Base-by-base conservation (phyloP, 768 basidiomycete species). In the Mrakia blollopis region DNA sequence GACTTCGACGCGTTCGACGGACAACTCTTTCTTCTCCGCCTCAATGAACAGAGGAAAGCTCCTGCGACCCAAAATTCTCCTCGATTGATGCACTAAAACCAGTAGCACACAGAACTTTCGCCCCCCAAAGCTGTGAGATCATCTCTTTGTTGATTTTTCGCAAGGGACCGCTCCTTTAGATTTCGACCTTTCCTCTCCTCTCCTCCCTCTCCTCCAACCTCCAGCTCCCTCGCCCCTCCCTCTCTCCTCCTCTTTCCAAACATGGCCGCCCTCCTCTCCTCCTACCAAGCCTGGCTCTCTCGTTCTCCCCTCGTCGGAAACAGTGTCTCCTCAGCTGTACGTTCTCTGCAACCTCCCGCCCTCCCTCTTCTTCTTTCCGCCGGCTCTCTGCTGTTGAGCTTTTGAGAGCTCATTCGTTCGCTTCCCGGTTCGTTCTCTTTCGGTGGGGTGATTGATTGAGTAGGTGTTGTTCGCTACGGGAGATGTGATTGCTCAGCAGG, bases 381-480 rank as follows among this genome's bases (percentile, higher is more conserved):
- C 60, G 73, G 47, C 47, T 50, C 47, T 50, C 16, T 5, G 6
- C 11, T 11, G 47, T 21, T 50, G 16, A 18, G 0, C 47, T 3
- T 50, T 50, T 50, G 16, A 16, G 14, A 39, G 65, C 65, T 68
- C 65, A 68, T 16, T 8, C 63, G 7, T 65, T 65, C 23, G 10
- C 23, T 41, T 16, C 10, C 3, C 6, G 32, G 16, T 71, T 37
- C 32, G 32, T 21, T 60, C 11, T 21, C 39, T 60, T 21, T 21
- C 39, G 57, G 57, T n/a, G 23, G 5, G n/a, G 25, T 57, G 25
- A 6, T n/a, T n/a, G n/a, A n/a, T n/a, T n/a, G n/a, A n/a, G n/a
- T 10, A 78, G 77, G 77, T 70, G 13, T 41, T 78, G 35, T 78
- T 78, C 50, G 77, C 77, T 25, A 78, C 77, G 1, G 77, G 77